Percentiles rank a stretch among this genome's conserved stretches.
Evolutionary conservation across 2,329 filamentous ascomycete species (phyloP).

Genomic region (Sclerotinia spermophila): DNA sequence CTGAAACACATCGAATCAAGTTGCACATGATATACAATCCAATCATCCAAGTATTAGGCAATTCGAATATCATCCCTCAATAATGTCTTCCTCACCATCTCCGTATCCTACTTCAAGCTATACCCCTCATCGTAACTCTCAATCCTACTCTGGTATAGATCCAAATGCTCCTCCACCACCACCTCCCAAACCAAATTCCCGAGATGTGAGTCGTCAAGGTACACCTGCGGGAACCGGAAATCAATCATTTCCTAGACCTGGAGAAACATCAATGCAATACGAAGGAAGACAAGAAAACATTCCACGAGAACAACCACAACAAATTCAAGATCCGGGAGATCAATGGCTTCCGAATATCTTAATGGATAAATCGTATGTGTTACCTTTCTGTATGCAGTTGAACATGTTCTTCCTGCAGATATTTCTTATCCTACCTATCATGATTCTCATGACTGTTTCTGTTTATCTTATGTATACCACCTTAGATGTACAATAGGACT

Average conservation of each 20-base stretch:
- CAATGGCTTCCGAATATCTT: slow-evolving; percentile 76
- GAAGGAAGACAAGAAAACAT: slow-evolving; percentile 23
- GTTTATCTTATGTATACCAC: neutral
- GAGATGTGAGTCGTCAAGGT: slow-evolving; percentile 63
- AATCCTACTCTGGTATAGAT: slow-evolving; percentile 39
- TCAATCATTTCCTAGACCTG: slow-evolving; percentile 35
- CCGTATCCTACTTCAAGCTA: slow-evolving; percentile 28
- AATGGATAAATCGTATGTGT: slow-evolving; percentile 76
- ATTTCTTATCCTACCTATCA: slow-evolving; percentile 9
- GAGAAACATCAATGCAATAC: slow-evolving; percentile 24
- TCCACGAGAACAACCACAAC: slow-evolving; percentile 27
- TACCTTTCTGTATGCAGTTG: neutral
- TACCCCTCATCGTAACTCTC: slow-evolving; percentile 29
- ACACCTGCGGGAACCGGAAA: slow-evolving; percentile 51
- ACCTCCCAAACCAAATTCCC: slow-evolving; percentile 68
- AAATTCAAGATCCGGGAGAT: slow-evolving; percentile 57
- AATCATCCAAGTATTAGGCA: neutral
- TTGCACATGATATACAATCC: neutral
- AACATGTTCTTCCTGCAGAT: neutral
- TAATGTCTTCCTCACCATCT: slow-evolving; percentile 29
- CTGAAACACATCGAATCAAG: neutral
- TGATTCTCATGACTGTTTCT: neutral
- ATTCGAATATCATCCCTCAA: neutral
- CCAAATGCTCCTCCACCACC: slow-evolving; percentile 61
- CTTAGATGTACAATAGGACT: neutral